Percentiles rank a stretch among this genome's conserved stretches.
Evolutionary conservation across 495 filamentous ascomycete genomes (phyloP).

Genomic region (Astrothelium macrocarpum): DNA sequence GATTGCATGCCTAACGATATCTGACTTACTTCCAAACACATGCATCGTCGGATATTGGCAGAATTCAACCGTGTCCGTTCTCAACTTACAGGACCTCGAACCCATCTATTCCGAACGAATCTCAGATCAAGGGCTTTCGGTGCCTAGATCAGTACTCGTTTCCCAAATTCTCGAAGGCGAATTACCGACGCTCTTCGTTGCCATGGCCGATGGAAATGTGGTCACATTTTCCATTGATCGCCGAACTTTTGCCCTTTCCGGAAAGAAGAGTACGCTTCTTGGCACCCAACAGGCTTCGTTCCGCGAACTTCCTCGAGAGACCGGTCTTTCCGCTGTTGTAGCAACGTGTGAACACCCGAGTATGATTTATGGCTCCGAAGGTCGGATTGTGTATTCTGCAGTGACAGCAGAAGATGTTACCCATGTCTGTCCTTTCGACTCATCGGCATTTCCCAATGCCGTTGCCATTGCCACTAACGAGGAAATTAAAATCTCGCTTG

Average conservation of each 20-base stretch:
- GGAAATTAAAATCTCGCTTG: constrained; percentile 68
- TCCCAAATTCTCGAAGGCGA: constrained; percentile 55
- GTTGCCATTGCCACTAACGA: constrained; percentile 69
- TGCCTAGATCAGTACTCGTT: constrained; percentile 74
- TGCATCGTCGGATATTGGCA: constrained; percentile 83
- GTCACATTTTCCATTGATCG: constrained; percentile 70
- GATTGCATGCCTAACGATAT: constrained; percentile 72
- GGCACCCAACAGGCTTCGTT: constrained; percentile 79
- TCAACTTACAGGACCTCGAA: constrained; percentile 54
- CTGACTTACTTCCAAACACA: constrained; percentile 38
- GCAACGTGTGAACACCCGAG: constrained; percentile 90
- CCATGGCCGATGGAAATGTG: constrained; percentile 92
- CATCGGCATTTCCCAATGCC: constrained; percentile 67
- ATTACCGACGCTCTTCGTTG: constrained; percentile 71
- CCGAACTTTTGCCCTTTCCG: constrained; percentile 47
- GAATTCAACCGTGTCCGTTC: constrained; percentile 58
- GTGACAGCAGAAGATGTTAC: constrained; percentile 85
- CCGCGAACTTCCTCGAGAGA: constrained; percentile 57
- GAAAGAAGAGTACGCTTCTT: constrained; percentile 70
- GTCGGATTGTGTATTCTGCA: constrained; percentile 82
- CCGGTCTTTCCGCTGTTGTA: constrained; percentile 70
- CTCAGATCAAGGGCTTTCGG: constrained; percentile 47
- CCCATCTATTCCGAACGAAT: constrained; percentile 51
- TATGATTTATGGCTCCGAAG: constrained; percentile 81
- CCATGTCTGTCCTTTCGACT: constrained; percentile 71